These are phyloP conservation scores for Penicillium paxilli DNA, from an alignment of 495 filamentous ascomycete genomes.

Conservation along the genomic window DNA sequence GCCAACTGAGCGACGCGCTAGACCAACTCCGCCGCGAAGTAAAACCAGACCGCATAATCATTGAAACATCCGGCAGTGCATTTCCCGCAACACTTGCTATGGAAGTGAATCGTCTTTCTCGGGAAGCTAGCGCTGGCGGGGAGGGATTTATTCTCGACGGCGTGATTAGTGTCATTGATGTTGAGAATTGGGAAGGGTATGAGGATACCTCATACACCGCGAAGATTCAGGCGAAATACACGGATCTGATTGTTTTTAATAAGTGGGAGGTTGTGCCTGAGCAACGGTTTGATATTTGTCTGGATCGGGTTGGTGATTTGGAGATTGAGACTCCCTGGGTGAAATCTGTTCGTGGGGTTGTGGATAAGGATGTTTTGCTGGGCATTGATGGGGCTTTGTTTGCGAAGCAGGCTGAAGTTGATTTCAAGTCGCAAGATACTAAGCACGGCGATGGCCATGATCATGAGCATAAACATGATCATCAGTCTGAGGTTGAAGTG, in stretches of 20 bases:
- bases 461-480: constrained; percentile 34
- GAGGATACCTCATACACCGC: constrained; percentile 88
- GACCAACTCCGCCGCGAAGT: constrained; percentile 61
- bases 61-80: constrained; percentile 87
- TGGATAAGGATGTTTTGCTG: constrained; percentile 75
- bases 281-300: constrained; percentile 71
- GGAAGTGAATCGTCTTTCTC: constrained; percentile 81
- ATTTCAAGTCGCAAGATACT: no score
- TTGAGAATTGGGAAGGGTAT: constrained; percentile 96
- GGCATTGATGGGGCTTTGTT: constrained; percentile 84
- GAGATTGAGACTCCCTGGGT: constrained; percentile 79
- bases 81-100: constrained; percentile 91
- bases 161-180: constrained; percentile 89
- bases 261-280: constrained; percentile 86
- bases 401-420: constrained; percentile 41
- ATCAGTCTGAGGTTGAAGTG: constrained; percentile 90
- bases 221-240: constrained; percentile 83
- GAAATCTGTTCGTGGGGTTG: constrained; percentile 74
- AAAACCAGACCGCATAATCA: constrained; percentile 78
- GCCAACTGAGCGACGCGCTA: constrained; percentile 80
- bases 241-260: constrained; percentile 91
- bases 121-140: constrained; percentile 30
- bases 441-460: constrained; percentile 2
- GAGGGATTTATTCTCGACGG: constrained; percentile 78
- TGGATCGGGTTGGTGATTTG: constrained; percentile 84